Conservation (phyloP, 768 basidiomycete species). For the Pisolithus orientalis region DNA sequence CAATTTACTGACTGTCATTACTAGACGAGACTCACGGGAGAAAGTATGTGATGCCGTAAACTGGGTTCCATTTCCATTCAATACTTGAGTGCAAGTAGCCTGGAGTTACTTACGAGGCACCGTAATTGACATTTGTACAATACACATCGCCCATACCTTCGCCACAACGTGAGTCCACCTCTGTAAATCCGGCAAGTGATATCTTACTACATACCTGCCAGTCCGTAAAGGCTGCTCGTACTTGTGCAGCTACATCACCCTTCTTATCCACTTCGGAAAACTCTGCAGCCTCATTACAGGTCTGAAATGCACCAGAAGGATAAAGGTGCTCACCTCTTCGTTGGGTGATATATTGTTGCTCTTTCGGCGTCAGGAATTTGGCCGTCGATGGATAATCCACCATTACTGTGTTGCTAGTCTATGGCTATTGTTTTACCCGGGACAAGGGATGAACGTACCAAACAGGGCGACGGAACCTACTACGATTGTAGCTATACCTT, state of each 20-base stretch:
- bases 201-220: conserved; percentile 44
- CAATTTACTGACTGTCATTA: not conserved
- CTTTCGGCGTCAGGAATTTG: conserved; percentile 54
- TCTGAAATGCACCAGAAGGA: too few relatives aligned
- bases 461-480: conserved; percentile 48
- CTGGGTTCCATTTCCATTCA: conserved; percentile 22
- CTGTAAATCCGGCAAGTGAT: not conserved
- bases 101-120: conserved; percentile 42
- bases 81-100: not conserved
- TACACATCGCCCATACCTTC: conserved; percentile 3
- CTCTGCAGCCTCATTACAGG: conserved; percentile 43
- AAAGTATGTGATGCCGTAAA: conserved; percentile 62
- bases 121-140: conserved; percentile 53
- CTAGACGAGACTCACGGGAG: conserved; percentile 37
- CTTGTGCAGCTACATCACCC: conserved; percentile 48
- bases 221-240: conserved; percentile 46
- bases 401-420: conserved; percentile 32
- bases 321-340: conserved; percentile 41
- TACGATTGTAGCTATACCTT: conserved; percentile 53
- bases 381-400: conserved; percentile 59
- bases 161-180: not conserved
- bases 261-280: conserved; percentile 39
- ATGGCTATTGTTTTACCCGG: not conserved
- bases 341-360: conserved; percentile 48
- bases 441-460: conserved; percentile 24